These are phyloP conservation scores for Dunaliella primolecta DNA, from an alignment of 139 green algal genomes.

Conservation along the genomic window DNA sequence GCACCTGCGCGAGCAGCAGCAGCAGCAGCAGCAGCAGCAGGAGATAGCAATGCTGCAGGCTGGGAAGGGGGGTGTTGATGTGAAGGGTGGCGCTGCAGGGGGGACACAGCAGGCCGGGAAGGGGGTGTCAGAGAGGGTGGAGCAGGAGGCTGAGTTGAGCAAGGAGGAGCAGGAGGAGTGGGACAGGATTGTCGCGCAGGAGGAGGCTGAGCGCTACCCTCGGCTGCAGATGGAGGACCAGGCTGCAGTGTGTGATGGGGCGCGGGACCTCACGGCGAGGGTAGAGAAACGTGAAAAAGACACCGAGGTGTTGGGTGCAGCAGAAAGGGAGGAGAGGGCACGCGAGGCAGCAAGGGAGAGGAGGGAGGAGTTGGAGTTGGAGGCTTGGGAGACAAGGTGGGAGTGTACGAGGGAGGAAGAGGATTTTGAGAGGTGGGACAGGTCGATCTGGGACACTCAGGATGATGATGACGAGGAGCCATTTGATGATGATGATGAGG, in stretches of 20 bases:
- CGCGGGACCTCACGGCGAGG: no score
- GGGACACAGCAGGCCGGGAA: not conserved
- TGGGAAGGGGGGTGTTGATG: constrained; percentile 4
- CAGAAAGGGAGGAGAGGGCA: not conserved
- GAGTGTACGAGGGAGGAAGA: no score
- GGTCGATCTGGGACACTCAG: not conserved
- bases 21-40: constrained; percentile 8
- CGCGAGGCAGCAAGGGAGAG: not conserved
- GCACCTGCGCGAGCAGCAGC: not conserved
- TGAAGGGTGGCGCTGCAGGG: no score
- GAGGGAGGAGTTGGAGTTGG: not conserved
- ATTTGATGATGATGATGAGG: not conserved
- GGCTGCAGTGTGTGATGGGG: constrained; percentile 1
- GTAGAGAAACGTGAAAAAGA: no score
- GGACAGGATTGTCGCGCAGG: not conserved
- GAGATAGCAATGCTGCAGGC: not conserved
- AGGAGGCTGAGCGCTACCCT: not conserved
- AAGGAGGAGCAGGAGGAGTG: not conserved
- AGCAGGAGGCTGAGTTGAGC: constrained; percentile 2
- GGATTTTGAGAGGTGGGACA: not conserved
- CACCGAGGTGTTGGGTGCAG: not conserved
- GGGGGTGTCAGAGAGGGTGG: not conserved
- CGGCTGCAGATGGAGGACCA: not conserved
- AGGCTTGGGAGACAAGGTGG: no score
- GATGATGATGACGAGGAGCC: not conserved